Evolutionary conservation across 2,329 filamentous ascomycete genomes (phyloP).

Genomic region (Aspergillus oerlinghausenensis): DNA sequence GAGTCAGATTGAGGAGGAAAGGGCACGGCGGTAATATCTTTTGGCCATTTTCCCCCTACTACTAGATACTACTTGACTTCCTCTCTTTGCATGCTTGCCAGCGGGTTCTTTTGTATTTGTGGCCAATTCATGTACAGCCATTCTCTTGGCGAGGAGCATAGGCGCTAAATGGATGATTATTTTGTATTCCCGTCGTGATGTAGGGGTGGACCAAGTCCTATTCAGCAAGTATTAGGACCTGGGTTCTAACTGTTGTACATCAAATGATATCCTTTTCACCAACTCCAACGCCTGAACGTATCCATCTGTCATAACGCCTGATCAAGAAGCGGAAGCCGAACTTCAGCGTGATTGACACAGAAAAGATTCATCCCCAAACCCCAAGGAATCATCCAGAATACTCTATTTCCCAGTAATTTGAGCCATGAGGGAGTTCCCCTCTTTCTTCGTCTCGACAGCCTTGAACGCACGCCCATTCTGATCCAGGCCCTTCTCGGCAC

Average conservation of each 20-base stretch:
- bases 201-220: background rate
- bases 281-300: background rate
- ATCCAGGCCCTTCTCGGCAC: slow-evolving; percentile 74
- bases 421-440: slow-evolving; percentile 34
- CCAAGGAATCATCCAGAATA: background rate
- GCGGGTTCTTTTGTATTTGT: slow-evolving; percentile 11
- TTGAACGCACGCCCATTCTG: slow-evolving; percentile 54
- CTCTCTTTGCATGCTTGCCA: background rate
- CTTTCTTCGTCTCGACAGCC: slow-evolving; percentile 73
- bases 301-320: background rate
- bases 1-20: slow-evolving; percentile 83
- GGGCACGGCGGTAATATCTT: slow-evolving; percentile 45
- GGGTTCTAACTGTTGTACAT: slow-evolving; percentile 8
- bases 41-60: slow-evolving; percentile 2
- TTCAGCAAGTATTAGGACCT: slow-evolving; percentile 2
- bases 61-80: slow-evolving; percentile 7
- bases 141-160: slow-evolving; percentile 29
- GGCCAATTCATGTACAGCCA: slow-evolving; percentile 26
- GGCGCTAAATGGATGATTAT: slow-evolving; percentile 28
- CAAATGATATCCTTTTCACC: background rate
- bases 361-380: background rate
- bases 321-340: no score
- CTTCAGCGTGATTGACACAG: background rate
- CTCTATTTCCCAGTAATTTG: slow-evolving; percentile 19
- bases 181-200: slow-evolving; percentile 4